Evolutionary conservation across 1,284 basidiomycete species (phyloP).

Genomic region (Fistulina hepatica): DNA sequence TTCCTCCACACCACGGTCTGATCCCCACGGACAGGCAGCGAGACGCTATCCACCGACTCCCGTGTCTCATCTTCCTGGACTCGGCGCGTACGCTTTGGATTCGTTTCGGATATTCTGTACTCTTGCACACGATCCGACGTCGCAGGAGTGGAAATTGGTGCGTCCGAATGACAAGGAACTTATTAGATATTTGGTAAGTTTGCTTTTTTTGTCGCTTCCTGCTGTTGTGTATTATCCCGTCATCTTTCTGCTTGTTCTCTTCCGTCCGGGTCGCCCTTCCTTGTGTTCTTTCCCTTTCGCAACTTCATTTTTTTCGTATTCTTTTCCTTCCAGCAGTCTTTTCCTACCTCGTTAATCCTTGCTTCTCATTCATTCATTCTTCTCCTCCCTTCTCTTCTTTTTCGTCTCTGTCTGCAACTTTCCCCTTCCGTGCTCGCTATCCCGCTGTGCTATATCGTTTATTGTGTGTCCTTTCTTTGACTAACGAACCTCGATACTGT

Average conservation of each 20-base stretch:
- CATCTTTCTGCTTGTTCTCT: too few species aligned
- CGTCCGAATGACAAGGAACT: slow-evolving; percentile 53
- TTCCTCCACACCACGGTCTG: too few species aligned
- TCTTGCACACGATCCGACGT: slow-evolving; percentile 17
- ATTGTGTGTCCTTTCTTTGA: too few species aligned
- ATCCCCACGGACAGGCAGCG: too few species aligned
- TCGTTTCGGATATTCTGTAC: slow-evolving; percentile 57
- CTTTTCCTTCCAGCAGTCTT: too few species aligned
- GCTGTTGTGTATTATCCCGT: too few species aligned
- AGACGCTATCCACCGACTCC: slow-evolving; percentile 33
- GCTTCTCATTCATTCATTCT: slow-evolving; percentile 9
- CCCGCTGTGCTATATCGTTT: too few species aligned
- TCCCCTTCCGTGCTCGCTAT: background rate
- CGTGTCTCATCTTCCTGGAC: slow-evolving; percentile 44
- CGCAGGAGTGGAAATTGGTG: slow-evolving; percentile 45
- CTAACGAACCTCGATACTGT: too few species aligned
- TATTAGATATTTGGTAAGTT: slow-evolving; percentile 41
- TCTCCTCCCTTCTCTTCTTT: background rate
- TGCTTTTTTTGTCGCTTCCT: background rate
- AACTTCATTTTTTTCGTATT: slow-evolving; percentile 60
- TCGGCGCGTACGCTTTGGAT: slow-evolving; percentile 54
- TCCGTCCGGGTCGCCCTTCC: slow-evolving; percentile 36
- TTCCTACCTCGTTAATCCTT: slow-evolving; percentile 16
- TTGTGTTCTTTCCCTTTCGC: slow-evolving; percentile 45
- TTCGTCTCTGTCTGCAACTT: too few species aligned